These are phyloP conservation scores for Xerocomellus chrysenteron DNA, from an alignment of 768 basidiomycete species.

Conservation along the genomic window DNA sequence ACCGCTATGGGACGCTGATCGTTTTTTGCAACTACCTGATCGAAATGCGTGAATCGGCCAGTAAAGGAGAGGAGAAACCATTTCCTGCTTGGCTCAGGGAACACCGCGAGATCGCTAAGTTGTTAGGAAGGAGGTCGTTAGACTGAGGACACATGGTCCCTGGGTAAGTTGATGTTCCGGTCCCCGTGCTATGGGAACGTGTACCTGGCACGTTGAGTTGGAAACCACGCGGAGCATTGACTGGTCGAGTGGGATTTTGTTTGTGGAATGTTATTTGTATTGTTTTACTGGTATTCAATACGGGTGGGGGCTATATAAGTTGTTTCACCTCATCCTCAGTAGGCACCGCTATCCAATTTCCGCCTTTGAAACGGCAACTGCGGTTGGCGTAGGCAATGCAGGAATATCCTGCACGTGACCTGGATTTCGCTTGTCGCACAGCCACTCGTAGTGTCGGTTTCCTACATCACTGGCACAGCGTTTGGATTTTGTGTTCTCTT, in stretches of 20 bases:
- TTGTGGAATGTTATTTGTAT: not conserved
- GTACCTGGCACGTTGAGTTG: not conserved
- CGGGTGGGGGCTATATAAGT: too few relatives aligned
- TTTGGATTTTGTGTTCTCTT: slow-evolving; percentile 8
- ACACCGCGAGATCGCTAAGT: slow-evolving; percentile 79
- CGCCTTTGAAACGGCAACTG: not conserved
- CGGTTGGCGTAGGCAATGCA: not conserved
- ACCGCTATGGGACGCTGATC: slow-evolving; percentile 88
- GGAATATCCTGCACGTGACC: slow-evolving; percentile 20
- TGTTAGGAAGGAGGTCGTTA: slow-evolving; percentile 66
- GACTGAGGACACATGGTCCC: slow-evolving; percentile 42
- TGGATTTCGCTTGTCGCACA: slow-evolving; percentile 9
- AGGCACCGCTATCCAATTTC: not conserved
- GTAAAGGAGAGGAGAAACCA: slow-evolving; percentile 39
- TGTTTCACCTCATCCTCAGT: not conserved
- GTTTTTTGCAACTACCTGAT: slow-evolving; percentile 95
- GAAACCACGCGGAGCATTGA: not conserved
- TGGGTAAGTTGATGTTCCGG: not conserved
- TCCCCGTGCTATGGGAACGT: slow-evolving; percentile 1
- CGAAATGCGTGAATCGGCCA: slow-evolving; percentile 51
- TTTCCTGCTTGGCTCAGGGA: slow-evolving; percentile 85
- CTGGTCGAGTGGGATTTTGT: not conserved
- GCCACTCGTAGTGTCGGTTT: slow-evolving; percentile 19
- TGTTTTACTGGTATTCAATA: not conserved
- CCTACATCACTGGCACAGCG: slow-evolving; percentile 14